phyloP scores from a whole-genome alignment of 2,329 filamentous ascomycete species.

The Aspergillus fischeri region DNA sequence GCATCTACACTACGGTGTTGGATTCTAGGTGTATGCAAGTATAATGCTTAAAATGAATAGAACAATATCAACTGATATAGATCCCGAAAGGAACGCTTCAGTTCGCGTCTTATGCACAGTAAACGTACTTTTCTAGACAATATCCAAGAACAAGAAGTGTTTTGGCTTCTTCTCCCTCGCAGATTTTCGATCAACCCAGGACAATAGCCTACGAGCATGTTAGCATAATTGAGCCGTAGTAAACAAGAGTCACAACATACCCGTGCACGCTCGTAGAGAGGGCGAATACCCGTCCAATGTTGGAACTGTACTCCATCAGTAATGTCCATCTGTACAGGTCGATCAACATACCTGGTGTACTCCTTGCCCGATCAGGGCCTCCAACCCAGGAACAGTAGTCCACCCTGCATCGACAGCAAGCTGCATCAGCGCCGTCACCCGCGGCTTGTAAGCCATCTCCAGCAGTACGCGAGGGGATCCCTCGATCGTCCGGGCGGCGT shows the following conservation, averaged over 20 bases:
- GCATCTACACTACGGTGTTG: neutral
- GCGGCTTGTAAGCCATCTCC: conserved; percentile 96
- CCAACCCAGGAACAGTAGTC: conserved; percentile 79
- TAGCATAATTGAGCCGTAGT: neutral
- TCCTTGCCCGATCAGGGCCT: conserved; percentile 83
- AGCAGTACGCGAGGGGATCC: conserved; percentile 61
- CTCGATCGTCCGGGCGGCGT: conserved; percentile 29
- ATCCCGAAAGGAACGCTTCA: neutral
- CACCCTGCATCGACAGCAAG: conserved; percentile 74
- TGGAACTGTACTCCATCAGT: conserved; percentile 55
- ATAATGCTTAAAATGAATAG: no score
- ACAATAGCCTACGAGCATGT: neutral
- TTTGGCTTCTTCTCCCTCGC: no score
- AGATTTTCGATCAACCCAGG: neutral
- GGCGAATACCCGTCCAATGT: conserved; percentile 77
- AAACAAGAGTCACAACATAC: conserved; percentile 25
- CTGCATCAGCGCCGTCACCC: conserved; percentile 77
- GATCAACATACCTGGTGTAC: conserved; percentile 65
- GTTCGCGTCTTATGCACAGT: neutral
- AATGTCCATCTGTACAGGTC: neutral
- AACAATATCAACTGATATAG: neutral
- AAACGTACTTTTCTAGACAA: neutral
- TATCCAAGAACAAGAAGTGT: conserved; percentile 20
- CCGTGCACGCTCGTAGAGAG: conserved; percentile 67
- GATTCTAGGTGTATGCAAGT: neutral